A percentile compares a stretch with the other conserved stretches of the same genome.
Conservation (phyloP, 345 rosid species). For the Syzygium aromaticum region DNA sequence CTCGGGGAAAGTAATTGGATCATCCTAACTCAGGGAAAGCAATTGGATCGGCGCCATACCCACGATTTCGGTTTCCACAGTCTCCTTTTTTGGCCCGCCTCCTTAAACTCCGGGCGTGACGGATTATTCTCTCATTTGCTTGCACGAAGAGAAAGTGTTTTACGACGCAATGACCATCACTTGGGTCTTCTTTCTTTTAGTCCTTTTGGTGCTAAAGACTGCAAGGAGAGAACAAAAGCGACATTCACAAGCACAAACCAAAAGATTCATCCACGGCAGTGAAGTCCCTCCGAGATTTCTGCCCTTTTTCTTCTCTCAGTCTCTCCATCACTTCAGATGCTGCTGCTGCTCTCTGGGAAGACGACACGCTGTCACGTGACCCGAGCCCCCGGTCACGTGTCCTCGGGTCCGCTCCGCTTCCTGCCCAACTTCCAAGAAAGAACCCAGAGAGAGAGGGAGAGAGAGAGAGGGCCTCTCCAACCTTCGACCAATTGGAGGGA, state of each 20-base stretch:
- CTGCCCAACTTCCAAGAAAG: neutral
- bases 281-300: neutral
- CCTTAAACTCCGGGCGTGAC: neutral
- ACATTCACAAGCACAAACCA: neutral
- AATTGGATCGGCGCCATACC: neutral
- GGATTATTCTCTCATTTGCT: too few species aligned
- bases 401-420: neutral
- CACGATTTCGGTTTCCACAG: neutral
- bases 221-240: neutral
- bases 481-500: constrained; percentile 25
- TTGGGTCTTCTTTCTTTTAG: neutral
- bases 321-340: neutral
- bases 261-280: neutral
- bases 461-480: neutral
- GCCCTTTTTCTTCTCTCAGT: neutral
- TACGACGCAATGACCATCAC: neutral
- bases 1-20: neutral
- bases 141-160: neutral
- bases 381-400: neutral
- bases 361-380: neutral
- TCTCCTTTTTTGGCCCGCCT: neutral
- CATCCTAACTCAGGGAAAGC: neutral
- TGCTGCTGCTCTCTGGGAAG: neutral
- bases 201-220: neutral
- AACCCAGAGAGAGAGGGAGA: neutral